Evolutionary conservation across 2,329 filamentous ascomycete species (phyloP), one percentile per base, ranked within the genome.

Genomic region (Fusarium luffae): DNA sequence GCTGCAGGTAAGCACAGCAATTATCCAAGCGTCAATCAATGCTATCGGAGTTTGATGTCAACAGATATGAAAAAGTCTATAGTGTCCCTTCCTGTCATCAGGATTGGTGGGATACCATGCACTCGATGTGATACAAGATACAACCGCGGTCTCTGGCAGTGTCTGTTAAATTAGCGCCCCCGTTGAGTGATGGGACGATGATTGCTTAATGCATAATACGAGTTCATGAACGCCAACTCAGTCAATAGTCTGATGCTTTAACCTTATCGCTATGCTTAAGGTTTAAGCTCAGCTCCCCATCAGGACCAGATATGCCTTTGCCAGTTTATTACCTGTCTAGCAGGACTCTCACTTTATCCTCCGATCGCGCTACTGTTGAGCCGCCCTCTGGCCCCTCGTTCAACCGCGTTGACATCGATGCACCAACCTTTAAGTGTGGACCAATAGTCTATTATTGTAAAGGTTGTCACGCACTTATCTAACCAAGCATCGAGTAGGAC

Each of bases 211-310:
- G 19, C 19, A 32, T 49, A 10, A 34, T 18, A 34, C 11, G 28
- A 49, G 14, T 2, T 11, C 4, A 7, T 3, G 5, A 21, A 23
- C 28, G 5, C 16, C 2, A 34, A 23, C 12, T 6, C 16, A 34
- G 14, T 49, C 12, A 2, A 25, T 32, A 23, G 16, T 34, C 11
- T 13, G 16, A 3, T 34, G 8, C 21, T 23, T 34, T 25, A 49
- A 49, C 47, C 28, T 49, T 49, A 49, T 30, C 14, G 27, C 21
- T 49, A 49, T 34, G 28, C 47, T 34, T n/a, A 49, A 25, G 47
- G 19, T n/a, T 49, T 21, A 34, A 34, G 8, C 16, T 10, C 13
- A 30, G 27, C 18, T 47, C 34, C 34, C 34, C 34, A 37, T 18
- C 34, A 37, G 2, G 16, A 37, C 16, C 16, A 18, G 5, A 37